Evolutionary conservation across 2,329 filamentous ascomycete species (phyloP), one percentile per base, ranked within the genome.

Genomic region (Basipetospora sp.): DNA sequence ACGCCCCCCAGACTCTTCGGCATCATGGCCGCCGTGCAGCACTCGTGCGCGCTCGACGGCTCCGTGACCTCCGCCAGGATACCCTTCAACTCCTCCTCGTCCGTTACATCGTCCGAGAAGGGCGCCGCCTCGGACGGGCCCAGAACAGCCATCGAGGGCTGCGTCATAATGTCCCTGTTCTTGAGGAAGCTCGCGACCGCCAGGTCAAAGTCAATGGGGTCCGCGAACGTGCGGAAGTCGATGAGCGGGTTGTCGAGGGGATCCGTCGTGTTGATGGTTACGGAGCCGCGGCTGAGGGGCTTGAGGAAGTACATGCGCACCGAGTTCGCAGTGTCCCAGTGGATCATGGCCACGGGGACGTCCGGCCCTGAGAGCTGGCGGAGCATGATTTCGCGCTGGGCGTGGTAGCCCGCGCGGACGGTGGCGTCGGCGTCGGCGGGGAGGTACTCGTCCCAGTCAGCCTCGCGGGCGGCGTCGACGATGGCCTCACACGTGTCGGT

Each of bases 1-100:
- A 67, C 63, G 27, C 65, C 65, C 1, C 62, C 64, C 6, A 62
- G 53, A 8, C 54, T 49, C 28, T 50, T 50, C 1, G 63, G 63
- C 32, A 67, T 53, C 65, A 69, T 67, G 3, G 63, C 53, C 35
- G 58, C 56, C 1, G 64, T 66, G 1, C 65, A 25, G 22, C 44
- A 46, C 22, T 41, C 39, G 14, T 46, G 44, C 8, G 41, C 41
- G 16, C 38, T 31, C 15, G 38, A 38, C 2, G 38, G 38, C 9
- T 43, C 42, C 6, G 39, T 29, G 10, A 39, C 39, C 27, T 36
- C 25, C 17, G 31, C 31, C 45, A 49, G 26, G 30, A 49, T 31
- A 4, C 29, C 27, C 25, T 43, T 46, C 31, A 60, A 39, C 15
- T 52, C 45, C 22, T 48, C 50, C 34, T 52, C 50, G 14, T 44